These are phyloP conservation scores for Ophiostoma pallidulum DNA, from an alignment of 2,329 filamentous ascomycete species.

Conservation along the genomic window DNA sequence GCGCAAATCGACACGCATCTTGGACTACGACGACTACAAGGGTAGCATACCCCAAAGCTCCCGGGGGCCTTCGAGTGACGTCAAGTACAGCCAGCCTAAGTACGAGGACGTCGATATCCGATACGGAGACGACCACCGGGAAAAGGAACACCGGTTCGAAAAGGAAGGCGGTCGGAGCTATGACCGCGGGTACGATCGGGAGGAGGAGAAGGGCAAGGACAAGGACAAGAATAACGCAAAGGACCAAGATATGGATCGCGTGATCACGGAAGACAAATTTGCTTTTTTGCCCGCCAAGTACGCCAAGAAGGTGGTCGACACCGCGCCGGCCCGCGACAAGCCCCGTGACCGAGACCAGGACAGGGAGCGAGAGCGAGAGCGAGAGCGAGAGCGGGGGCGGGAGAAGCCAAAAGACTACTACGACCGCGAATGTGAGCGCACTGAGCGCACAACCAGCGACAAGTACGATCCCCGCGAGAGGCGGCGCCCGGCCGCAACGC, in stretches of 20 bases:
- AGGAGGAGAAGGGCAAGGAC: conserved; percentile 19
- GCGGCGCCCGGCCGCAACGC: neutral
- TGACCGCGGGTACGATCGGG: conserved; percentile 22
- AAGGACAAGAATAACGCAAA: conserved; percentile 20
- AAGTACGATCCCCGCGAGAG: neutral
- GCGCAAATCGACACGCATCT: conserved; percentile 22
- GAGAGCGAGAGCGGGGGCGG: conserved; percentile 18
- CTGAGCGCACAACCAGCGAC: neutral
- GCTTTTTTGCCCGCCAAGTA: conserved; percentile 42
- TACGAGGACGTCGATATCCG: conserved; percentile 25
- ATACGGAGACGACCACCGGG: conserved; percentile 20
- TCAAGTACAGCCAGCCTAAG: conserved; percentile 29
- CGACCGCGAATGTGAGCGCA: neutral
- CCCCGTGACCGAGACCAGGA: conserved; percentile 20
- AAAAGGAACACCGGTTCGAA: conserved; percentile 20
- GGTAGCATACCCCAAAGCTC: conserved; percentile 25
- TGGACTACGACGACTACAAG: conserved; percentile 23
- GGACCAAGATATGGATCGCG: conserved; percentile 22
- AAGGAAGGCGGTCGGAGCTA: conserved; percentile 23
- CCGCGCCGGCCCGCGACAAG: neutral
- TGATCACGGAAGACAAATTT: conserved; percentile 28
- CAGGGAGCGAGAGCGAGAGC: conserved; percentile 21
- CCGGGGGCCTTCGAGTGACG: conserved; percentile 16
- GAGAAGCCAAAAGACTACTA: conserved; percentile 16
- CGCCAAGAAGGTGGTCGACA: conserved; percentile 22